phyloP scores from a whole-genome alignment of 73 alveolate genomes.

The Stentor coeruleus region DNA sequence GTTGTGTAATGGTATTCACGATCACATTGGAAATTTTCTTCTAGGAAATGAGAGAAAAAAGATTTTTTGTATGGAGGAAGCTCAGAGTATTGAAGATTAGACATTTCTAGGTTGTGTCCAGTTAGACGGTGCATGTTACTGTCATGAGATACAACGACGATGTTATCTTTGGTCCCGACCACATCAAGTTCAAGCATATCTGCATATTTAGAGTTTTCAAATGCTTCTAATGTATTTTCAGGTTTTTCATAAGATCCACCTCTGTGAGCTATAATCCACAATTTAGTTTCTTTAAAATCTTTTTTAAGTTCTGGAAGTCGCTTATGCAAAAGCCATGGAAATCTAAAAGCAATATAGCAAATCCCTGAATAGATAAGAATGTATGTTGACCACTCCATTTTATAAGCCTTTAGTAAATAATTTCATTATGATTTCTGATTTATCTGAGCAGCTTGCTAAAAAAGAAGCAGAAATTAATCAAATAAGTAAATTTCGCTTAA shows the following conservation, averaged over 20 bases:
- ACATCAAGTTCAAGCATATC: constrained; percentile 19
- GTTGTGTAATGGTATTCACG: not conserved
- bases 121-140: not conserved
- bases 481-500: not conserved
- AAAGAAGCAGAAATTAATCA: constrained; percentile 11
- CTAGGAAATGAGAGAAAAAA: not conserved
- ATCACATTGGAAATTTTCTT: not conserved
- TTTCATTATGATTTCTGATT: not conserved
- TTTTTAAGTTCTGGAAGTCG: too few relatives aligned
- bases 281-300: not conserved
- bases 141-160: constrained; percentile 3
- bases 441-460: not conserved
- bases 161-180: not conserved
- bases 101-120: not conserved
- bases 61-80: not conserved
- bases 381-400: too few relatives aligned
- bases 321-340: too few relatives aligned
- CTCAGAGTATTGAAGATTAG: not conserved
- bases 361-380: too few relatives aligned
- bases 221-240: constrained; percentile 19
- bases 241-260: constrained; percentile 17
- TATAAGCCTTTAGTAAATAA: too few relatives aligned
- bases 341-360: too few relatives aligned
- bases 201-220: not conserved
- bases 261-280: constrained; percentile 4